Evolutionary conservation across 306 rosid species (phyloP), one percentile per base, ranked within the genome.

Genomic region (Biancaea sappan): DNA sequence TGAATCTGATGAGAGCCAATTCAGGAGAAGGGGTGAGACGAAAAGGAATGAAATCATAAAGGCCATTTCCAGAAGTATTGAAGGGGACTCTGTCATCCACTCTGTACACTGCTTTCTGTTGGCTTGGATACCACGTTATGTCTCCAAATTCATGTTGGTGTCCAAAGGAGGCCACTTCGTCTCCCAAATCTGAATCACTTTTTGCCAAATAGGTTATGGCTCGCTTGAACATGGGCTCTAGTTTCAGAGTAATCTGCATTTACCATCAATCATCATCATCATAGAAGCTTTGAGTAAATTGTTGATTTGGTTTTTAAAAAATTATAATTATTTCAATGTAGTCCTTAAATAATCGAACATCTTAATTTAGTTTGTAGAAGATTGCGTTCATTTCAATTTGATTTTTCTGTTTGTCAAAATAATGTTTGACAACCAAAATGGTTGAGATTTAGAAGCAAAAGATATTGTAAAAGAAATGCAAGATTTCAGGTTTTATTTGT

Each of bases 111-210:
- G 81, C 97, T 44, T 72, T 91, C 0, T 13, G 85, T 73, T 93
- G 97, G 52, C 87, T 78, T 5, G 98, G 98, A 66, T 90, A 91
- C 97, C 98, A 93, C 4, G 74, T 71, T 60, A 93, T 74, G 28
- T 93, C 98, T 0, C 79, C 97, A 66, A 89, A 93, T 71, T 93
- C 97, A 24, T 91, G 90, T 25, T 74, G 29, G 7, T 61, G 76
- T 2, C 98, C 97, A 58, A 91, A 89, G 19, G 14, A 16, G 2
- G 2, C 40, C 24, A 77, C 88, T 86, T 84, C 26, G 3, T 86
- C 92, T 62, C 87, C 90, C 80, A 93, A 86, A 70, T 91, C 89
- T 0, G 77, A 76, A 72, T 93, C 96, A 47, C 32, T n/a, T 62
- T 73, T 83, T 18, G 73, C 67, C 59, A 85, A 28, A 56, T 83